Percentiles rank a stretch among this genome's conserved stretches.
Evolutionary conservation across 2,329 filamentous ascomycete species (phyloP).

Genomic region (Talaromyces sp.): DNA sequence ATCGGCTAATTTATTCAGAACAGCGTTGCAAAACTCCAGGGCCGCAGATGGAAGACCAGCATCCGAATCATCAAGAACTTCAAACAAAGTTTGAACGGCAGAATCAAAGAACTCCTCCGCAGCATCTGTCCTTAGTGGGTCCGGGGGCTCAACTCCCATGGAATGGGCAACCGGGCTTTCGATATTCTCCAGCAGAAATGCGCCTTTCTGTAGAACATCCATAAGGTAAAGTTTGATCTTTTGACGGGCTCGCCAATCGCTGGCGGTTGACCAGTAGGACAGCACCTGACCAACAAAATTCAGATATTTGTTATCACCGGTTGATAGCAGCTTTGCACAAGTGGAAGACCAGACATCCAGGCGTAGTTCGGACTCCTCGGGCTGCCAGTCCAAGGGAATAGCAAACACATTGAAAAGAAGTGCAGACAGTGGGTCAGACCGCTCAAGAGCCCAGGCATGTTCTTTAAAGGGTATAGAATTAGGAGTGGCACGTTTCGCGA

Average conservation of each 20-base stretch:
- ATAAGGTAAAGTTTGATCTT: constrained; percentile 93
- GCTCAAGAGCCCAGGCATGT: constrained; percentile 80
- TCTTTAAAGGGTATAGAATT: constrained; percentile 65
- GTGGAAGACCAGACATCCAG: constrained; percentile 85
- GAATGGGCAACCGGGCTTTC: constrained; percentile 72
- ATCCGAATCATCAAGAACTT: constrained; percentile 79
- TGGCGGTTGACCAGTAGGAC: constrained; percentile 80
- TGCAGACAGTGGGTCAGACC: constrained; percentile 79
- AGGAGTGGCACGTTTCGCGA: constrained; percentile 46
- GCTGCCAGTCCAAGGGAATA: constrained; percentile 76
- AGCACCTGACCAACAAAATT: constrained; percentile 79
- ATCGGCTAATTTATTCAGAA: constrained; percentile 69
- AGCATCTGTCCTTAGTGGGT: constrained; percentile 71
- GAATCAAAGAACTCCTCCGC: constrained; percentile 85
- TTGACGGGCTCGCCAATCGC: constrained; percentile 82
- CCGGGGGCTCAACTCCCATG: constrained; percentile 62
- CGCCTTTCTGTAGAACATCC: constrained; percentile 88
- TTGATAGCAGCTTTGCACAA: constrained; percentile 75
- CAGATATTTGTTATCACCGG: constrained; percentile 71
- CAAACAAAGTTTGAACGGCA: constrained; percentile 76
- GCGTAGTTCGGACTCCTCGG: constrained; percentile 72
- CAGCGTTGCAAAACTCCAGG: constrained; percentile 77
- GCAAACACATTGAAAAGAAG: constrained; percentile 87
- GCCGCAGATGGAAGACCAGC: constrained; percentile 84
- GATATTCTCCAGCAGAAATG: constrained; percentile 81